phyloP scores from a whole-genome alignment of 1,139 yeast genomes.

The Yamadazyma taylorii region DNA sequence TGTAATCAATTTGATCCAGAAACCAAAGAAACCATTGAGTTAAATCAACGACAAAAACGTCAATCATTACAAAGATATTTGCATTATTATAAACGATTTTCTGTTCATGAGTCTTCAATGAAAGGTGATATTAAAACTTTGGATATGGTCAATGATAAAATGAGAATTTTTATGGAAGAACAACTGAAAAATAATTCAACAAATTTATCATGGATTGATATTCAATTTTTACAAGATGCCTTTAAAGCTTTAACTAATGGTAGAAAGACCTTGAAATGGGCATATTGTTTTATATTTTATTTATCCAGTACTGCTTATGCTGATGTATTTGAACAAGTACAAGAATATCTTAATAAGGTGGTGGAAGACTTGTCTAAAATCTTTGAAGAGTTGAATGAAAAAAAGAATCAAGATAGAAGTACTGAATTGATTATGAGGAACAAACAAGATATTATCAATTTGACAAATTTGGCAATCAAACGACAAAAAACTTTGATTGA shows the following conservation, averaged over 20 bases:
- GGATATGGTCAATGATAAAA: constrained; percentile 59
- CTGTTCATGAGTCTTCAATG: constrained; percentile 77
- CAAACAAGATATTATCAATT: constrained; percentile 51
- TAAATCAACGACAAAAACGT: constrained; percentile 33
- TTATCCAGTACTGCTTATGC: constrained; percentile 51
- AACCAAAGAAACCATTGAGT: constrained; percentile 32
- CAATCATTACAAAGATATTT: constrained; percentile 63
- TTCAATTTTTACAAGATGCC: constrained; percentile 78
- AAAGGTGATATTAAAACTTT: constrained; percentile 69
- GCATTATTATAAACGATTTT: constrained; percentile 74
- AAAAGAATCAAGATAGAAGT: constrained; percentile 30
- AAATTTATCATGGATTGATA: constrained; percentile 79
- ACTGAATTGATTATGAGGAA: constrained; percentile 42
- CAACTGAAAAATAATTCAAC: constrained; percentile 16
- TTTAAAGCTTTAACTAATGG: constrained; percentile 65
- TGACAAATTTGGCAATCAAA: constrained; percentile 44
- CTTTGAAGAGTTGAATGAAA: constrained; percentile 56
- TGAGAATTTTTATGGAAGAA: constrained; percentile 57
- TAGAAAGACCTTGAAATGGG: constrained; percentile 84
- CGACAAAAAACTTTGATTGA: constrained; percentile 52
- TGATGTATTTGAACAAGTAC: constrained; percentile 72
- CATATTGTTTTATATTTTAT: constrained; percentile 80
- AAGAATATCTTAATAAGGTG: constrained; percentile 65
- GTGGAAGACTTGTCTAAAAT: constrained; percentile 80
- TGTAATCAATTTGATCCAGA: constrained; percentile 61